phyloP scores from a whole-genome alignment of 2,329 filamentous ascomycete species.

The Dactylellina sp. region DNA sequence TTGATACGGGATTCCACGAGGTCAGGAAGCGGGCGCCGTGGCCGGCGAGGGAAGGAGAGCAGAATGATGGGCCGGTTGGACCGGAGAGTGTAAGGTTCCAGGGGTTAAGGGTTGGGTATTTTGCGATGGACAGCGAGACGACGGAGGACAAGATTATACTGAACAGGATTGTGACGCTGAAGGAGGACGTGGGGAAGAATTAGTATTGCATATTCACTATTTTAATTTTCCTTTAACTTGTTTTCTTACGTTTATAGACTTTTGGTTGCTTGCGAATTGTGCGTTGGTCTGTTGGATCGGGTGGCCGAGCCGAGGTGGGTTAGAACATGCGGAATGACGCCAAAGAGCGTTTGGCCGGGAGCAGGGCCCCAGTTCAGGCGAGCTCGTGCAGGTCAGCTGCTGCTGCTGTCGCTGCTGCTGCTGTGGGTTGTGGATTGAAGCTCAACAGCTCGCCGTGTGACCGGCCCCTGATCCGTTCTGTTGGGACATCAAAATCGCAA shows the following conservation, averaged over 20 bases:
- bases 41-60: slow-evolving; percentile 81
- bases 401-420: too few species aligned
- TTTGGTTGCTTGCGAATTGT: background rate
- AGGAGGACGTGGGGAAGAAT: slow-evolving; percentile 82
- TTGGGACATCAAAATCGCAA: slow-evolving; percentile 18
- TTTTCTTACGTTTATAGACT: slow-evolving; percentile 44
- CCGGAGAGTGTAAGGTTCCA: slow-evolving; percentile 88
- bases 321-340: slow-evolving; percentile 39
- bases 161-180: slow-evolving; percentile 90
- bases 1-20: slow-evolving; percentile 86
- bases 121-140: slow-evolving; percentile 82
- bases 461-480: slow-evolving; percentile 32
- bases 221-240: background rate
- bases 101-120: slow-evolving; percentile 88
- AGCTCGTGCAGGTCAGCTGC: background rate
- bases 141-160: slow-evolving; percentile 83
- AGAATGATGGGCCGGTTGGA: slow-evolving; percentile 71
- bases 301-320: slow-evolving; percentile 8
- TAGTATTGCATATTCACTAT: slow-evolving; percentile 19
- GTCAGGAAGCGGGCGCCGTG: slow-evolving; percentile 79
- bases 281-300: slow-evolving; percentile 14
- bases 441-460: slow-evolving; percentile 49
- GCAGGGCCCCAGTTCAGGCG: too few species aligned
- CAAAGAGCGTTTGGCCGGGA: slow-evolving; percentile 11
- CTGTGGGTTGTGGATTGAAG: too few species aligned